Percentiles rank a stretch among this genome's conserved stretches.
Evolutionary conservation across 148 eudicot species (phyloP).

Genomic region (Chenopodium berlandieri): DNA sequence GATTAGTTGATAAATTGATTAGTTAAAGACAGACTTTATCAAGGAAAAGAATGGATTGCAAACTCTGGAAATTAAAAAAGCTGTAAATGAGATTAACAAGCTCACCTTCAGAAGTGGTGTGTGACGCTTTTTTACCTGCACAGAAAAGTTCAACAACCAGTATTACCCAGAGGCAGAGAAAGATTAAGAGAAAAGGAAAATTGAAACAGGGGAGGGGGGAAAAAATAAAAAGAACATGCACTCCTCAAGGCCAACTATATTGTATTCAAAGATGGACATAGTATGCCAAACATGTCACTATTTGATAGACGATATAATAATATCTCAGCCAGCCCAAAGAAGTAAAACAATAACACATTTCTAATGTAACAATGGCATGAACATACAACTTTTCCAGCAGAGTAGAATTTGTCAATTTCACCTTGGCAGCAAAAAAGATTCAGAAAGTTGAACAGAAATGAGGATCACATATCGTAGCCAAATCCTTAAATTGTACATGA

Average conservation of each 20-base stretch:
- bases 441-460: not conserved
- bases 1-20: too few relatives aligned
- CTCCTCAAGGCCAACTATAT: not conserved
- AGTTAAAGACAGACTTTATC: too few relatives aligned
- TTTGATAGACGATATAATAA: not conserved
- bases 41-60: not conserved
- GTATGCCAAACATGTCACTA: not conserved
- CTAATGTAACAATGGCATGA: not conserved
- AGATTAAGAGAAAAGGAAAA: not conserved
- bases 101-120: conserved; percentile 56
- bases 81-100: not conserved
- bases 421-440: not conserved
- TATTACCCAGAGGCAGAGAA: conserved; percentile 11
- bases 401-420: not conserved
- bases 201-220: not conserved
- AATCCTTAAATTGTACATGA: too few relatives aligned
- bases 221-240: not conserved
- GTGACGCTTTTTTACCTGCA: conserved; percentile 56
- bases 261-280: not conserved
- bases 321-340: conserved; percentile 9
- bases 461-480: not conserved
- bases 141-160: conserved; percentile 5
- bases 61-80: not conserved
- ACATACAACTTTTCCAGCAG: not conserved
- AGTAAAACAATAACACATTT: not conserved